A percentile compares a stretch with the other conserved stretches of the same genome.
Evolutionary conservation across 371 early-diverging fungal species (phyloP).

Genomic region (Caulochytrium protostelioides): DNA sequence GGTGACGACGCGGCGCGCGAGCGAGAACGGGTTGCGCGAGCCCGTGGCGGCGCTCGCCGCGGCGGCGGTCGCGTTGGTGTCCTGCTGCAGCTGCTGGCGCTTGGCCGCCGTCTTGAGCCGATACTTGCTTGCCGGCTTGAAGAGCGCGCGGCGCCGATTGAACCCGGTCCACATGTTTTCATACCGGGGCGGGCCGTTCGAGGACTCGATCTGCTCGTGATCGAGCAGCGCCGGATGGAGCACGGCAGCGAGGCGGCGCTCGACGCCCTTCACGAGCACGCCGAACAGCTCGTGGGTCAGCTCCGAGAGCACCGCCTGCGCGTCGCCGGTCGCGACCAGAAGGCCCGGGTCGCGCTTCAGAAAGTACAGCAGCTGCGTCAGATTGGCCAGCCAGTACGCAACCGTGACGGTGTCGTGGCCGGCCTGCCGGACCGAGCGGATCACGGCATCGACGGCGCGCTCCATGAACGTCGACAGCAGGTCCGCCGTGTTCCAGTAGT

Average conservation of each 20-base stretch:
- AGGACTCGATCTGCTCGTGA: constrained; percentile 41
- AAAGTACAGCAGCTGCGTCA: constrained; percentile 46
- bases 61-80: neutral
- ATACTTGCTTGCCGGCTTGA: too few species aligned
- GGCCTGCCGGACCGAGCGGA: constrained; percentile 6
- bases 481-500: constrained; percentile 46
- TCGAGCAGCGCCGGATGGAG: constrained; percentile 46
- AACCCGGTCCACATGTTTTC: too few species aligned
- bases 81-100: neutral
- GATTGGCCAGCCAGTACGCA: constrained; percentile 67
- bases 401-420: constrained; percentile 22
- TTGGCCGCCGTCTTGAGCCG: neutral
- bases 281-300: constrained; percentile 42
- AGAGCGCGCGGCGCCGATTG: too few species aligned
- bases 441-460: constrained; percentile 24
- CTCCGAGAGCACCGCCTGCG: constrained; percentile 40
- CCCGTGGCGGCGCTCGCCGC: neutral
- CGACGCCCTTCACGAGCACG: constrained; percentile 30
- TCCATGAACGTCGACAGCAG: constrained; percentile 43
- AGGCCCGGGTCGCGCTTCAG: constrained; percentile 54
- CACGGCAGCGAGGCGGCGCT: constrained; percentile 31
- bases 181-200: too few species aligned
- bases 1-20: constrained; percentile 5
- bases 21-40: neutral
- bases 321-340: constrained; percentile 27